Base-by-base conservation (phyloP, 148 eudicot genomes). In the Diospyros lotus region DNA sequence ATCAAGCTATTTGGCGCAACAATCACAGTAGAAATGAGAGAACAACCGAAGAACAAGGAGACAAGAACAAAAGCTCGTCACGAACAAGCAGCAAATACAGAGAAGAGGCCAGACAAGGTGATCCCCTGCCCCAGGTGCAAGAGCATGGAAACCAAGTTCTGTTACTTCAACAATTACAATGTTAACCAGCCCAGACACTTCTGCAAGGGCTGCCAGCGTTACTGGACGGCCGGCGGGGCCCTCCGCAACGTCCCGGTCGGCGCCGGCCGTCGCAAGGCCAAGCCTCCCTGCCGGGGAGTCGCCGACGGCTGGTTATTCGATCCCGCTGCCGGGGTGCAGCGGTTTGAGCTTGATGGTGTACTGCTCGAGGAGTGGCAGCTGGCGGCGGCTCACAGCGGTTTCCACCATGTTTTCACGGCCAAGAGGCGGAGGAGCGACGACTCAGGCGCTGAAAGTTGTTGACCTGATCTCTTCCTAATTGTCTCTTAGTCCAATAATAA, bases 221-320 rank as follows among this genome's bases (percentile, higher is more conserved):
- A 91, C 56, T 91, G 96, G 94, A 90, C 92, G 2, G 95, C 95
- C n/a, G 95, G 95, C 2, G 95, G 95, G 14, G 92, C 92, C 50
- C 87, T 90, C 4, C 76, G 95, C 2, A 90, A 90, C 73, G 95
- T 90, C 2, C 95, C 95, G 2, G 82, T 90, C 2, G 95, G 95
- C 0, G 92, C 95, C 1, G 95, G 95, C 14, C 90, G 95, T 12
- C 85, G 95, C 67, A 90, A 87, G 77, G 50, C 52, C n/a, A 89
- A 89, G 82, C 85, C 86, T 2, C 83, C 78, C 1, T 78, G 88
- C 54, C 79, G 5, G 17, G 79, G 54, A 2, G 18, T 73, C 54
- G 50, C 69, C 51, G 80, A 70, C 7, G 69, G 68, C 18, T 76
- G 83, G 56, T 75, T 86, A 50, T 80, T 82, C 28, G 88, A 84